Evolutionary conservation across 2,329 filamentous ascomycete genomes (phyloP).

Genomic region (Cordyceps farinosa): DNA sequence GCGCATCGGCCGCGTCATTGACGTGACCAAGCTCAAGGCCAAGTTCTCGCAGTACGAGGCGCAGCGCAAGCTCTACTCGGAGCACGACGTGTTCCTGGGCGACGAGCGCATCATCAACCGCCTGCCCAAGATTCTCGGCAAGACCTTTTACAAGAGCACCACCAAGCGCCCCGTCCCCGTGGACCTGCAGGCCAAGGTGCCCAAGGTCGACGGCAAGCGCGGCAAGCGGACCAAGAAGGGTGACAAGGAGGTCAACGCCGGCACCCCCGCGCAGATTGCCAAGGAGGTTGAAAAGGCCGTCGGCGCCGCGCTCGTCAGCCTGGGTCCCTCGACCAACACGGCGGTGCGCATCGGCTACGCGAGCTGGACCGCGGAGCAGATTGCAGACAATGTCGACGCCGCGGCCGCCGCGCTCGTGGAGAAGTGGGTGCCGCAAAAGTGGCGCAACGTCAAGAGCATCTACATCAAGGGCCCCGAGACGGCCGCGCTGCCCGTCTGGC

Average conservation of each 20-base stretch:
- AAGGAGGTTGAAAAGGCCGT: slow-evolving; percentile 79
- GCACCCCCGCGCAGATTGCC: slow-evolving; percentile 64
- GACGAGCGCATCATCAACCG: slow-evolving; percentile 78
- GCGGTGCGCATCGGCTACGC: slow-evolving; percentile 76
- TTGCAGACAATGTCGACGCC: slow-evolving; percentile 76
- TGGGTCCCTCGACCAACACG: slow-evolving; percentile 75
- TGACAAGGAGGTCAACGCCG: slow-evolving; percentile 40
- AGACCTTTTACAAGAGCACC: slow-evolving; percentile 84
- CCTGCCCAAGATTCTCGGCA: slow-evolving; percentile 77
- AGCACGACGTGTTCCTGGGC: slow-evolving; percentile 91
- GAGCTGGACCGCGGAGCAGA: slow-evolving; percentile 67
- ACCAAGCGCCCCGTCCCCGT: slow-evolving; percentile 85
- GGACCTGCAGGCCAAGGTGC: slow-evolving; percentile 59
- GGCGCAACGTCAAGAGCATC: slow-evolving; percentile 78
- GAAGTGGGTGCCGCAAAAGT: slow-evolving; percentile 79
- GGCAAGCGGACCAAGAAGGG: slow-evolving; percentile 55
- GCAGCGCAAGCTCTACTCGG: slow-evolving; percentile 73
- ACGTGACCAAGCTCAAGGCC: slow-evolving; percentile 71
- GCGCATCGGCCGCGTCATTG: slow-evolving; percentile 73
- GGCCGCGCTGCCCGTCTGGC: slow-evolving; percentile 87
- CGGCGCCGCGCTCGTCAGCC: slow-evolving; percentile 71
- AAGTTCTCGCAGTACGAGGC: slow-evolving; percentile 89
- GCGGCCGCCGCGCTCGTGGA: slow-evolving; percentile 68
- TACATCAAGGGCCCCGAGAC: slow-evolving; percentile 91
- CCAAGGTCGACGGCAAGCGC: slow-evolving; percentile 58